Evolutionary conservation across 208 protist species (phyloP).

Genomic region (Leptomonas pyrrhocoris): DNA sequence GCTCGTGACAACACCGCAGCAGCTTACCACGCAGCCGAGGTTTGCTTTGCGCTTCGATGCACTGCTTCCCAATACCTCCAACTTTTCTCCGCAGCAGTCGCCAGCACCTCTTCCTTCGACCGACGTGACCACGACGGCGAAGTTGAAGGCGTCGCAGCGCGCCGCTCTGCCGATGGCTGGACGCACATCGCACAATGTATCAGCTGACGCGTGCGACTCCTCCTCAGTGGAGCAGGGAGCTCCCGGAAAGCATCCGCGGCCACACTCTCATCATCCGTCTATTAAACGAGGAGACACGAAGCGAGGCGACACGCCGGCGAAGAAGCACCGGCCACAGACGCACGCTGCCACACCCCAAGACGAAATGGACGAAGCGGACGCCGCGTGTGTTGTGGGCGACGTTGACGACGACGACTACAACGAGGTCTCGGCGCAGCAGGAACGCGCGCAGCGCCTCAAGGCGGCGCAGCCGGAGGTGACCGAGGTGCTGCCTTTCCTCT

Average conservation of each 20-base stretch:
- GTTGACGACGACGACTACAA: constrained; percentile 43
- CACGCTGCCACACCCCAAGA: neutral
- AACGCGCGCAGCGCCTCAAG: constrained; percentile 64
- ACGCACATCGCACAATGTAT: too few species aligned
- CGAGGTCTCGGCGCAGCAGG: constrained; percentile 64
- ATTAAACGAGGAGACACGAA: neutral
- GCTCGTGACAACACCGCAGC: constrained; percentile 23
- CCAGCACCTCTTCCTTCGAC: neutral
- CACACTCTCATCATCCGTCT: constrained; percentile 1
- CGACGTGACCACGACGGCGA: neutral
- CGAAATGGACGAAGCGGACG: neutral
- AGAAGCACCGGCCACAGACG: neutral
- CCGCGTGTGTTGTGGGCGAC: neutral
- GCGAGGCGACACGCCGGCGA: neutral
- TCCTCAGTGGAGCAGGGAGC: neutral
- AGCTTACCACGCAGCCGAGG: constrained; percentile 5
- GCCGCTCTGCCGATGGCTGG: too few species aligned
- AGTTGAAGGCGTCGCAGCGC: neutral
- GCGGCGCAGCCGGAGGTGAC: constrained; percentile 68
- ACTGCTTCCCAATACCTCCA: constrained; percentile 5
- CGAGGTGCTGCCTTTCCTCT: constrained; percentile 85
- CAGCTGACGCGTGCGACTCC: too few species aligned
- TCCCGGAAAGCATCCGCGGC: neutral
- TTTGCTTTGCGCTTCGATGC: constrained; percentile 9
- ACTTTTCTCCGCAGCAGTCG: neutral